Evolutionary conservation across 305 asterid genomes (phyloP), one percentile per base, ranked within the genome.

Genomic region (Fraxinus latifolia): DNA sequence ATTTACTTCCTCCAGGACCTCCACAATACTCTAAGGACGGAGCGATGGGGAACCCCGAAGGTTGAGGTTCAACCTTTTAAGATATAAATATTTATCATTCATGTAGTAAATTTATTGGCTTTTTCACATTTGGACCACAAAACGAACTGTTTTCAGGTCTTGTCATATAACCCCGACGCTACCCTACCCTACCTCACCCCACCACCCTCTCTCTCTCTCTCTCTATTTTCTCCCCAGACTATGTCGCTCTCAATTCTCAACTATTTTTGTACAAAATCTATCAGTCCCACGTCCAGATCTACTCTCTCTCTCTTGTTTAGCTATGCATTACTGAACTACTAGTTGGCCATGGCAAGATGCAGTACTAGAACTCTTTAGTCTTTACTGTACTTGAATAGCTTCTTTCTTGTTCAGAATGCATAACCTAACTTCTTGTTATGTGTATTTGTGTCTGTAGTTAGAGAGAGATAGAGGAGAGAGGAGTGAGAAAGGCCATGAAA

Each of bases 191-290:
- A 37, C 44, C 80, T 77, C 37, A 15, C 53, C n/a, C n/a, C 53
- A 42, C n/a, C 53, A 14, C 82, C 65, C 78, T 5, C 72, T 5
- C 84, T 67, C 77, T 42, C 81, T 70, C 82, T 14, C 77, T 65
- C 75, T 67, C 29, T 27, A 68, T 1, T 39, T 72, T 82, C 85
- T 76, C 92, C 47, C 89, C 87, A 84, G 90, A 88, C 75, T 79
- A 42, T 81, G 74, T 42, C 27, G 80, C 37, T 81, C 85, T 79
- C 84, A 8, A 68, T 39, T 83, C 67, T 74, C 82, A 37, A 47
- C 85, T 86, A 82, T 74, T 78, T 77, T 82, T 39, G 81, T 34
- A 60, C 83, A 60, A 31, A 34, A 84, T 80, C 88, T 50, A 82
- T 17, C 85, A 75, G 68, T 77, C 42, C 84, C 87, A 81, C 33